Percentiles rank a stretch among this genome's conserved stretches.
Evolutionary conservation across 2,329 filamentous ascomycete species (phyloP).

Genomic region (Metarhizium guizhouense): DNA sequence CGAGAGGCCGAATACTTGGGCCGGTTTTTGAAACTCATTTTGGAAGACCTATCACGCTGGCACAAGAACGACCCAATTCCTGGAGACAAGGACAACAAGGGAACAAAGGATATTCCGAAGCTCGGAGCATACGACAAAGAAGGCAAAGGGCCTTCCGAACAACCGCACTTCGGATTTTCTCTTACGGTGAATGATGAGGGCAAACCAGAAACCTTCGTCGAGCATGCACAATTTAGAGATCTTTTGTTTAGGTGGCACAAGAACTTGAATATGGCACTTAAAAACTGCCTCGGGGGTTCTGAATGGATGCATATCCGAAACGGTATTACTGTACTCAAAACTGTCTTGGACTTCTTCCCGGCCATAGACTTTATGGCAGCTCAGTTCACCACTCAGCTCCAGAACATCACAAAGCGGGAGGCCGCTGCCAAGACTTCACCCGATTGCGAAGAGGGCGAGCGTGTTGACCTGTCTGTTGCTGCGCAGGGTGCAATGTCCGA

Average conservation of each 20-base stretch:
- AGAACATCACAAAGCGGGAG: slow-evolving; percentile 57
- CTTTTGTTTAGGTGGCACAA: slow-evolving; percentile 87
- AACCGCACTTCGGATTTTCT: slow-evolving; percentile 67
- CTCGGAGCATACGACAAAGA: slow-evolving; percentile 78
- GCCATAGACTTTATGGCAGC: slow-evolving; percentile 81
- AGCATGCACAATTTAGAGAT: slow-evolving; percentile 79
- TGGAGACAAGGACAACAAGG: slow-evolving; percentile 22
- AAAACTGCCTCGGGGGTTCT: slow-evolving; percentile 67
- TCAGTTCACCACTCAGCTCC: slow-evolving; percentile 53
- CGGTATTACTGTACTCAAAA: slow-evolving; percentile 80
- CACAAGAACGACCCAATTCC: slow-evolving; percentile 62
- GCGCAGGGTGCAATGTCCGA: slow-evolving; percentile 64
- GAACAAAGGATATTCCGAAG: slow-evolving; percentile 38
- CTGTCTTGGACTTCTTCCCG: slow-evolving; percentile 74
- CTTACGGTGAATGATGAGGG: slow-evolving; percentile 57
- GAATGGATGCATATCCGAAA: slow-evolving; percentile 99
- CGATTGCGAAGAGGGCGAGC: slow-evolving; percentile 46
- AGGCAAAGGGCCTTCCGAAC: slow-evolving; percentile 43
- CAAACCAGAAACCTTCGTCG: slow-evolving; percentile 62
- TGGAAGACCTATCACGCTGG: slow-evolving; percentile 77
- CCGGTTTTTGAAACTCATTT: slow-evolving; percentile 73
- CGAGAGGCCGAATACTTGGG: slow-evolving; percentile 91
- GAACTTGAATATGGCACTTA: slow-evolving; percentile 69
- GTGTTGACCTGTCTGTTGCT: slow-evolving; percentile 67
- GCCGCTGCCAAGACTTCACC: slow-evolving; percentile 36